These are phyloP conservation scores for Neospora caninum DNA, from an alignment of 169 alveolate species.

Conservation along the genomic window DNA sequence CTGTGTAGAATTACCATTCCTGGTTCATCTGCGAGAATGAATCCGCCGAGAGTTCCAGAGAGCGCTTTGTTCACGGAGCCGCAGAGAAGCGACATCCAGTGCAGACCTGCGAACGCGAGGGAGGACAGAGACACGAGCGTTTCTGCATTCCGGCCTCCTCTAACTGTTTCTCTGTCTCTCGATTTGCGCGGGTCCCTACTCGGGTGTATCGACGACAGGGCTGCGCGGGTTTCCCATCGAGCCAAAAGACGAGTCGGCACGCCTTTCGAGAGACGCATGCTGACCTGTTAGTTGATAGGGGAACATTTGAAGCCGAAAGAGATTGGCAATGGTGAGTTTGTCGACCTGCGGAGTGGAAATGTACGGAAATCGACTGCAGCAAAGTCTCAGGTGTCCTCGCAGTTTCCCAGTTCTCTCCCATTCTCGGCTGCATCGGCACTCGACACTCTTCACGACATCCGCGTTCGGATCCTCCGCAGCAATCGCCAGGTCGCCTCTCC, in stretches of 20 bases:
- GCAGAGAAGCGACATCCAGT: slow-evolving; percentile 44
- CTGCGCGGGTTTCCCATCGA: too few species aligned
- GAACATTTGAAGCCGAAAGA: slow-evolving; percentile 26
- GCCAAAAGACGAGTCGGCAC: too few species aligned
- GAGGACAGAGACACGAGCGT: neutral
- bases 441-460: neutral
- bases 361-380: slow-evolving; percentile 58
- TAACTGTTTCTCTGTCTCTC: too few species aligned
- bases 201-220: too few species aligned
- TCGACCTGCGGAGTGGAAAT: slow-evolving; percentile 35
- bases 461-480: neutral
- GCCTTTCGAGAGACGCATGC: too few species aligned
- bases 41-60: slow-evolving; percentile 21
- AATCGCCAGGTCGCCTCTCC: neutral
- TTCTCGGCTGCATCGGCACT: slow-evolving; percentile 1
- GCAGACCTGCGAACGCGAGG: slow-evolving; percentile 28
- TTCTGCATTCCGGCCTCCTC: too few species aligned
- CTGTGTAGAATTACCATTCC: slow-evolving; percentile 28
- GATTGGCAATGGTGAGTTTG: slow-evolving; percentile 15
- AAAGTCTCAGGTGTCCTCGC: slow-evolving; percentile 2
- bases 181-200: too few species aligned
- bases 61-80: slow-evolving; percentile 35
- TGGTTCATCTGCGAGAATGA: slow-evolving; percentile 46
- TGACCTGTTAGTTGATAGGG: slow-evolving; percentile 44
- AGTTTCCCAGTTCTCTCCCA: neutral